phyloP scores from a whole-genome alignment of 768 basidiomycete genomes.

The Pisolithus sp. region DNA sequence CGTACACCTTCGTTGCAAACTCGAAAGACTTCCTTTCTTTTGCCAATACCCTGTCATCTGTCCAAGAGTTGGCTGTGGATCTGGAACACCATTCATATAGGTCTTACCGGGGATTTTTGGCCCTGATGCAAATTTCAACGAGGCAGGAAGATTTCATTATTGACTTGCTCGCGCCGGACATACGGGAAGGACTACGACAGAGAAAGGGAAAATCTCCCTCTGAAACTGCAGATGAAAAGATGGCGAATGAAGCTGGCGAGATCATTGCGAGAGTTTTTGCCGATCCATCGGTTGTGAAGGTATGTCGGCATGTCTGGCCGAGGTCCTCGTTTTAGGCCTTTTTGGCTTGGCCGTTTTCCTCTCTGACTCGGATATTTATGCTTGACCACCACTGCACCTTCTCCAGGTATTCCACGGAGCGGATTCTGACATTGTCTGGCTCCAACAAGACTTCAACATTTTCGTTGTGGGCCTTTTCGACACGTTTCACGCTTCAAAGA shows the following conservation, averaged over 20 bases:
- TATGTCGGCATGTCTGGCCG: conserved; percentile 20
- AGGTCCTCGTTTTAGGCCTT: background rate
- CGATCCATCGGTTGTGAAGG: conserved; percentile 81
- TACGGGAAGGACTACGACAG: conserved; percentile 68
- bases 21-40: conserved; percentile 49
- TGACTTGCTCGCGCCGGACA: conserved; percentile 55
- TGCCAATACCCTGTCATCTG: conserved; percentile 57
- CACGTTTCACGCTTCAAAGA: conserved; percentile 89
- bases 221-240: conserved; percentile 9
- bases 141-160: conserved; percentile 81
- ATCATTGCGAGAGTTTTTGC: conserved; percentile 52
- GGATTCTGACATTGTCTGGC: conserved; percentile 90
- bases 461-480: conserved; percentile 97
- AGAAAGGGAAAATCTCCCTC: conserved; percentile 38
- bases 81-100: conserved; percentile 91
- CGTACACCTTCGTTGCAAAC: conserved; percentile 68
- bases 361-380: background rate
- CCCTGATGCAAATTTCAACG: conserved; percentile 89
- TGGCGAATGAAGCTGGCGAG: conserved; percentile 35
- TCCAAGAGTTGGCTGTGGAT: conserved; percentile 86
- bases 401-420: conserved; percentile 88
- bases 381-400: background rate
- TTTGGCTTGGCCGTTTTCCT: background rate
- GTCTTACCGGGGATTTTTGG: conserved; percentile 81
- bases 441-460: conserved; percentile 91